These are phyloP conservation scores for peach (Prunus persica) DNA, from an alignment of 306 rosid species.

Conservation along the genomic window DNA sequence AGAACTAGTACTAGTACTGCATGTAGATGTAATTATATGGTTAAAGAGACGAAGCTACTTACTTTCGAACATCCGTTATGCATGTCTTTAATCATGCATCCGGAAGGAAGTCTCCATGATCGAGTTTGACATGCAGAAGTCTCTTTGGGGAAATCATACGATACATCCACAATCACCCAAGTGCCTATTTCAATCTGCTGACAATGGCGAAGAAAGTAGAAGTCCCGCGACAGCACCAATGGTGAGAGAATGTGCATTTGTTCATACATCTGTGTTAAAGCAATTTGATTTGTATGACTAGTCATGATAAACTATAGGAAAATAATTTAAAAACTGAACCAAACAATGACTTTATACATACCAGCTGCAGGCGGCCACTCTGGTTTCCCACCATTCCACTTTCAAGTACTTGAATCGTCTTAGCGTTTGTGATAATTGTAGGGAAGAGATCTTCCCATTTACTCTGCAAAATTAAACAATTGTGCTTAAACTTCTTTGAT, in stretches of 20 bases:
- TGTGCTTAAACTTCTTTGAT: not conserved
- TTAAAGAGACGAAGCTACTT: slow-evolving; percentile 3
- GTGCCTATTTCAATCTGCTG: slow-evolving; percentile 39
- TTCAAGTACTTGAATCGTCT: slow-evolving; percentile 46
- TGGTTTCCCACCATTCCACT: slow-evolving; percentile 38
- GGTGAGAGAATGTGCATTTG: slow-evolving; percentile 76
- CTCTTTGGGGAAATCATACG: slow-evolving; percentile 34
- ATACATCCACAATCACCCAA: slow-evolving; percentile 68
- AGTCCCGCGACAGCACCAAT: slow-evolving; percentile 47
- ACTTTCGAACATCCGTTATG: slow-evolving; percentile 49
- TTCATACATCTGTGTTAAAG: slow-evolving; percentile 54
- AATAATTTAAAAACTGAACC: not conserved
- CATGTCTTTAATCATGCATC: slow-evolving; percentile 61
- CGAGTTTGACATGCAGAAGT: not conserved
- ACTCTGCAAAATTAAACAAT: slow-evolving; percentile 29
- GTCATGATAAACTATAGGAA: not conserved
- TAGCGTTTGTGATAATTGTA: slow-evolving; percentile 51
- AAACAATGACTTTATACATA: not conserved
- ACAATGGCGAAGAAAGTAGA: slow-evolving; percentile 55
- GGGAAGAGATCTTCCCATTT: slow-evolving; percentile 64
- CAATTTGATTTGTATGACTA: not conserved
- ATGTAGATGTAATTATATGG: not conserved
- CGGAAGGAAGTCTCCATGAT: slow-evolving; percentile 72
- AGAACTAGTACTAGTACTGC: not conserved
- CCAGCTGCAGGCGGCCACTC: slow-evolving; percentile 55